These are phyloP conservation scores for Fusarium veterinarium DNA, from an alignment of 2,329 filamentous ascomycete genomes.

Conservation along the genomic window DNA sequence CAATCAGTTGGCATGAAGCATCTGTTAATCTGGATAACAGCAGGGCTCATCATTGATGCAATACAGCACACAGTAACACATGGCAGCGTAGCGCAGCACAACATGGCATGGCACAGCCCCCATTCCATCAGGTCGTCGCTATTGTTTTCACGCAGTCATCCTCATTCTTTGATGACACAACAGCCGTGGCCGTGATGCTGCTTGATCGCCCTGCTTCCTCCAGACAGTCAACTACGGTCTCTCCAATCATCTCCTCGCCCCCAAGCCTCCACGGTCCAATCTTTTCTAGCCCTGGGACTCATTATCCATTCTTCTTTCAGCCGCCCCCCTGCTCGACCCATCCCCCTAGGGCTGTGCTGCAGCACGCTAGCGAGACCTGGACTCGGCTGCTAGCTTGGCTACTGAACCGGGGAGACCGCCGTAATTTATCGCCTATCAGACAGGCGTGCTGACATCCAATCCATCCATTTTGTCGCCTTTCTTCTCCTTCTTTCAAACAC, in stretches of 20 bases:
- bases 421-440: constrained; percentile 40
- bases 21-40: not conserved
- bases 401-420: constrained; percentile 16
- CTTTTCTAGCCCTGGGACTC: constrained; percentile 20
- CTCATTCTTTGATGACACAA: not conserved
- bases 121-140: not conserved
- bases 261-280: constrained; percentile 17
- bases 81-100: not conserved
- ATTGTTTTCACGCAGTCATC: constrained; percentile 23
- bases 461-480: constrained; percentile 24
- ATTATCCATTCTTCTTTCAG: constrained; percentile 12
- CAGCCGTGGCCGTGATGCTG: constrained; percentile 7
- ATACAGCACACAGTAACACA: not conserved
- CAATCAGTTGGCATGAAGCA: not conserved
- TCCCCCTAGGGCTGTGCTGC: constrained; percentile 41
- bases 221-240: not conserved
- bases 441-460: constrained; percentile 41
- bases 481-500: constrained; percentile 10
- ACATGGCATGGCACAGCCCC: constrained; percentile 21
- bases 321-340: constrained; percentile 15
- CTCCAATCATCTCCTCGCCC: constrained; percentile 31
- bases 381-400: constrained; percentile 30
- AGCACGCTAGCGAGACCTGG: constrained; percentile 28
- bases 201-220: not conserved
- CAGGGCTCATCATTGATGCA: not conserved